phyloP scores from a whole-genome alignment of 2,329 filamentous ascomycete genomes.

The Aspergillus thermomutatus region DNA sequence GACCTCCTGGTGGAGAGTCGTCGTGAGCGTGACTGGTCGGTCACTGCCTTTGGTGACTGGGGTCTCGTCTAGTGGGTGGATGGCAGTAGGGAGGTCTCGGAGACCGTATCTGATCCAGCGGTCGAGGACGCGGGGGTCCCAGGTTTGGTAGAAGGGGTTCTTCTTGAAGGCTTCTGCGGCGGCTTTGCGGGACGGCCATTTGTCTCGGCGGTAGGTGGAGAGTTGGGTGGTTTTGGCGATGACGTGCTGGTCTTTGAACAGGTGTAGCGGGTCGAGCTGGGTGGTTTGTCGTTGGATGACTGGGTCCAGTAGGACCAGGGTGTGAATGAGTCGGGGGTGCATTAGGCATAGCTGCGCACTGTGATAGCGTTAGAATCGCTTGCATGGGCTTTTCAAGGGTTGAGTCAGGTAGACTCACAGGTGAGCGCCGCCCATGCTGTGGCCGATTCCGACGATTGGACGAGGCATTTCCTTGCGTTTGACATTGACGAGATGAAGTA shows the following conservation, averaged over 20 bases:
- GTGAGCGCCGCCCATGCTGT: constrained; percentile 80
- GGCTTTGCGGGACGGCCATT: constrained; percentile 72
- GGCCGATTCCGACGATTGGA: constrained; percentile 79
- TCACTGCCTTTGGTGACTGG: constrained; percentile 10
- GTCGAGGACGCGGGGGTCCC: constrained; percentile 78
- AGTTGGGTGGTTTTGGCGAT: constrained; percentile 44
- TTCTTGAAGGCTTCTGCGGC: constrained; percentile 65
- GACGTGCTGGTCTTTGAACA: constrained; percentile 18
- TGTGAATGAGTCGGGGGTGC: constrained; percentile 75
- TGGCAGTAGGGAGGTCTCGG: constrained; percentile 66
- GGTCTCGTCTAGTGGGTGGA: constrained; percentile 28
- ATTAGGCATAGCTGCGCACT: constrained; percentile 65
- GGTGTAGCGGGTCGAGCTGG: constrained; percentile 28
- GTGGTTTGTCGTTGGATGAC: constrained; percentile 60
- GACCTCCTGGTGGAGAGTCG: constrained; percentile 84
- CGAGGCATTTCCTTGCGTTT: constrained; percentile 77
- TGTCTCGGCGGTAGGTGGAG: constrained; percentile 71
- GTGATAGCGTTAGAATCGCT: not conserved
- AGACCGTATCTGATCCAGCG: constrained; percentile 71
- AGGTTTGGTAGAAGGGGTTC: constrained; percentile 73
- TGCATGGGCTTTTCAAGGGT: constrained; percentile 1
- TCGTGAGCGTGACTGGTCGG: constrained; percentile 65
- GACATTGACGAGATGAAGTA: constrained; percentile 78
- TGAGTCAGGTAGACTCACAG: constrained; percentile 44
- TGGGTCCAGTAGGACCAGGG: constrained; percentile 78